Base-by-base conservation (phyloP, 106 monocot species). In the Gastrodia elata region DNA sequence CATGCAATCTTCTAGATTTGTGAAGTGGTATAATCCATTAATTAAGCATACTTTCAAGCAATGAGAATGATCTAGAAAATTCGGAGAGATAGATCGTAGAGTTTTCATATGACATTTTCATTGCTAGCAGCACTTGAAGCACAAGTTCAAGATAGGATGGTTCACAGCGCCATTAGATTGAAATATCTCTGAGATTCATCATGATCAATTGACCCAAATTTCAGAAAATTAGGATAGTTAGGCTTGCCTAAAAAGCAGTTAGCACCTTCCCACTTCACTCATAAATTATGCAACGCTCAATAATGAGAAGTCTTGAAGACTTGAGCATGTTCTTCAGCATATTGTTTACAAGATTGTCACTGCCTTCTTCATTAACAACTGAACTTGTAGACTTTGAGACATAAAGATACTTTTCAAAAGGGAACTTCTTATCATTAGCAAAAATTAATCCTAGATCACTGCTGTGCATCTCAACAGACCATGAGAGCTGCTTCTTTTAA, bases 311-410 rank as follows among this genome's bases (percentile, higher is more conserved):
- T 73, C 77, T 75, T 81, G 68, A 89, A 77, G 22, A 42, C 80
- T 58, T 68, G 36, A 7, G 89, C 89, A 52, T 79, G 77, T 79
- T 86, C 42, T 68, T 86, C 32, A 89, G 72, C 70, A 83, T 76
- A 27, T 11, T 33, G 72, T 80, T 82, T 68, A 77, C 84, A 26
- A 79, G 77, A 64, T 57, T 44, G 39, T 71, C 56, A 14, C 33
- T 33, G 20, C 36, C 34, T 70, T 67, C 75, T 39, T 58, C 27
- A 39, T 71, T 71, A 55, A 37, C 20, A 33, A 28, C 40, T 38
- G 57, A 28, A 10, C 46, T 36, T 18, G 28, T 39, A 14, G 36
- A 68, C 43, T 30, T 58, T 55, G 25, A 30, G 5, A 18, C 64
- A 68, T 40, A 27, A n/a, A 10, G 11, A 0, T 35, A n/a, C 52